A percentile compares a stretch with the other conserved stretches of the same genome.
Conservation (phyloP, 805 yeast species). For the Deakozyma indianensis region DNA sequence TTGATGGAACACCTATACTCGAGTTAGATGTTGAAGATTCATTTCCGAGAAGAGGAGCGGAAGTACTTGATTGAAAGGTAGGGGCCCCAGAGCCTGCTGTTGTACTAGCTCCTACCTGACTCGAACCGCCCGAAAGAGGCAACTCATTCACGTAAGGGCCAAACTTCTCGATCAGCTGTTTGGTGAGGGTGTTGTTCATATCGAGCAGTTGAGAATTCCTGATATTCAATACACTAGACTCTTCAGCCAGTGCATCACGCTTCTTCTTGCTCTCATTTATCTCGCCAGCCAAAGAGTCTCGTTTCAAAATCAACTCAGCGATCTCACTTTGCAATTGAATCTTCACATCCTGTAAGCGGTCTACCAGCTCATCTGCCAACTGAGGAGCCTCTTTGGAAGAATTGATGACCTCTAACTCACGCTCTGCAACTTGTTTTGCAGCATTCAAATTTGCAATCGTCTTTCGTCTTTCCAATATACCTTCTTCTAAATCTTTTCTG, state of each 20-base stretch:
- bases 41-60: neutral
- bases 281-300: conserved; percentile 18
- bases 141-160: conserved; percentile 7
- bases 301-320: conserved; percentile 16
- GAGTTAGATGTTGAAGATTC: neutral
- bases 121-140: neutral
- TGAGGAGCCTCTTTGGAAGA: conserved; percentile 22
- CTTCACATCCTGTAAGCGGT: conserved; percentile 33
- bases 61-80: neutral
- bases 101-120: neutral
- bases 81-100: neutral
- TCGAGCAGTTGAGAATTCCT: conserved; percentile 24
- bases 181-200: conserved; percentile 22
- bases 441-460: conserved; percentile 25
- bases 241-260: conserved; percentile 18
- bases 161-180: conserved; percentile 21
- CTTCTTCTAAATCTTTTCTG: conserved; percentile 7
- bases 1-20: neutral
- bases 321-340: conserved; percentile 34
- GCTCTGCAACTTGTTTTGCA: conserved; percentile 16
- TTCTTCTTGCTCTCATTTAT: conserved; percentile 13
- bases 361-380: conserved; percentile 21
- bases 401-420: conserved; percentile 29
- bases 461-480: conserved; percentile 15
- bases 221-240: conserved; percentile 17